Percentiles rank a stretch among this genome's conserved stretches.
phyloP scores from a whole-genome alignment of 768 basidiomycete species.

The Hericium erinaceus region DNA sequence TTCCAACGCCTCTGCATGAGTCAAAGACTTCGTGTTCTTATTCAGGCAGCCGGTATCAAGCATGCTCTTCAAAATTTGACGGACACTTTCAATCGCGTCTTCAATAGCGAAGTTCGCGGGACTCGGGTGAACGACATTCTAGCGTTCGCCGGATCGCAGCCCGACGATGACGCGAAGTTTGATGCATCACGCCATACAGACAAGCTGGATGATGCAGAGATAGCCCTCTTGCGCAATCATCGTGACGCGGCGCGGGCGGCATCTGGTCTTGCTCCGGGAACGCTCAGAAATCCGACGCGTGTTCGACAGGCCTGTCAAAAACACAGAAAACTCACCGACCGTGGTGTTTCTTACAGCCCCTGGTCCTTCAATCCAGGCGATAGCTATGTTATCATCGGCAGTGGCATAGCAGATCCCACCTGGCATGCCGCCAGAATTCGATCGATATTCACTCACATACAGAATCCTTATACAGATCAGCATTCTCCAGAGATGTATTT shows the following conservation, averaged over 20 bases:
- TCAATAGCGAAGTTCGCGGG: background rate
- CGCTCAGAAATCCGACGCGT: background rate
- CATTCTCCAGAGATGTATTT: background rate
- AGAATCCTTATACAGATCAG: background rate
- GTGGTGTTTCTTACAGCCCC: background rate
- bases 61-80: background rate
- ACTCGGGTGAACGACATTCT: background rate
- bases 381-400: background rate
- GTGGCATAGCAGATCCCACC: background rate
- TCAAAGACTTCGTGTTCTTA: constrained; percentile 14
- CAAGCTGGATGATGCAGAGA: background rate
- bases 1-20: constrained; percentile 15
- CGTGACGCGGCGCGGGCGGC: background rate
- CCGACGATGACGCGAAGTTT: no score
- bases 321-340: background rate
- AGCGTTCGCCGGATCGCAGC: background rate
- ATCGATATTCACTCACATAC: background rate
- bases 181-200: background rate
- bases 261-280: background rate
- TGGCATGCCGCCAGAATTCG: background rate
- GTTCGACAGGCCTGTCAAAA: background rate
- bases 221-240: background rate
- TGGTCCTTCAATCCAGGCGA: background rate
- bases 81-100: background rate
- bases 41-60: background rate